Evolutionary conservation across 2,329 filamentous ascomycete species (phyloP).

Genomic region (Talaromyces atroroseus): DNA sequence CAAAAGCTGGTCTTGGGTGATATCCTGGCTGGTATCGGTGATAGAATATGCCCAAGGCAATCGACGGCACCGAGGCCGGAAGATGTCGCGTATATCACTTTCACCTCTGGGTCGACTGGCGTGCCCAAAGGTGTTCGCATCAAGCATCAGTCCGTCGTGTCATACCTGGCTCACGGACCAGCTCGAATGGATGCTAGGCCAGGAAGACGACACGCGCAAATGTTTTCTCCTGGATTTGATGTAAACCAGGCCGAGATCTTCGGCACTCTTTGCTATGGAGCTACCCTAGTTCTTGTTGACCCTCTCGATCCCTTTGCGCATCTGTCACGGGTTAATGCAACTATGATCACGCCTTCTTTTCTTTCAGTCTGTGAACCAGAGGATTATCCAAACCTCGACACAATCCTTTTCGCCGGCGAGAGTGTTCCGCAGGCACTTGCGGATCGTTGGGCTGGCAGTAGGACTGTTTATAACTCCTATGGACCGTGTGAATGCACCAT

Average conservation of each 20-base stretch:
- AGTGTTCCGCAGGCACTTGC: conserved; percentile 28
- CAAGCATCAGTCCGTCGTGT: not conserved
- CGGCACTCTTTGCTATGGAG: conserved; percentile 33
- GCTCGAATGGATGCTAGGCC: not conserved
- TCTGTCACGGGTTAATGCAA: conserved; percentile 24
- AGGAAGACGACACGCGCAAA: conserved; percentile 30
- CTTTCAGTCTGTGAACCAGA: conserved; percentile 26
- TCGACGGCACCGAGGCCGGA: not conserved
- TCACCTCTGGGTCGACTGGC: not conserved
- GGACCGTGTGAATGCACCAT: conserved; percentile 37
- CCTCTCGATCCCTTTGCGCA: conserved; percentile 25
- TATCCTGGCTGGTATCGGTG: not conserved
- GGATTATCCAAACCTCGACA: conserved; percentile 27
- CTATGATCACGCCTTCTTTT: conserved; percentile 38
- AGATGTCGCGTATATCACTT: not conserved
- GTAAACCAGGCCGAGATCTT: conserved; percentile 39
- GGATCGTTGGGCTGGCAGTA: conserved; percentile 29
- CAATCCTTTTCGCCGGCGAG: conserved; percentile 35
- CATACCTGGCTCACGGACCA: not conserved
- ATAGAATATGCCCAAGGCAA: not conserved
- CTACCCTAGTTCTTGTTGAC: conserved; percentile 15
- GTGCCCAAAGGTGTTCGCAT: conserved; percentile 1
- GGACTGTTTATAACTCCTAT: conserved; percentile 40
- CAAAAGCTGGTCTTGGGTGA: not conserved
- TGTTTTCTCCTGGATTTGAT: conserved; percentile 41